phyloP scores from a whole-genome alignment of 352 stramenopile species.

The Globisporangium parvum region DNA sequence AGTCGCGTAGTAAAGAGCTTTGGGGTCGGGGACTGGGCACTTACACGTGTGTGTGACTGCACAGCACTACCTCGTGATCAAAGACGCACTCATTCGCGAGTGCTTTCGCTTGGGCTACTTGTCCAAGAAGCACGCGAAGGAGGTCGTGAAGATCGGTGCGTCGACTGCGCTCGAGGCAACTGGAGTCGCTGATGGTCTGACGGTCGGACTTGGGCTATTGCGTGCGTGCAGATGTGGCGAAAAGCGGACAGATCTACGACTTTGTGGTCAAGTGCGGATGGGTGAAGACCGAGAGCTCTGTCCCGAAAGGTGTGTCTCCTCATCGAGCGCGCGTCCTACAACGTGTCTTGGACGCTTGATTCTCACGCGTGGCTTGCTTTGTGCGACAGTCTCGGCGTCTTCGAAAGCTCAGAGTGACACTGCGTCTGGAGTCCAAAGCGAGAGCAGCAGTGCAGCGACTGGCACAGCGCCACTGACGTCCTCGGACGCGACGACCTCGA shows the following conservation, averaged over 20 bases:
- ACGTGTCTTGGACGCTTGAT: too few relatives aligned
- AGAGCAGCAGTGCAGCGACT: not conserved
- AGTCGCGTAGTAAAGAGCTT: not conserved
- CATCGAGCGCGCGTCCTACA: too few relatives aligned
- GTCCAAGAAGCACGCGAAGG: slow-evolving; percentile 68
- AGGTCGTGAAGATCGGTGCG: slow-evolving; percentile 90
- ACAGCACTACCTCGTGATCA: slow-evolving; percentile 93
- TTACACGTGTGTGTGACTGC: slow-evolving; percentile 1
- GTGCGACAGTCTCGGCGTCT: not conserved
- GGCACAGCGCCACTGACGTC: not conserved
- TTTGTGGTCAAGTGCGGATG: slow-evolving; percentile 89
- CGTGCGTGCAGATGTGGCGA: slow-evolving; percentile 65
- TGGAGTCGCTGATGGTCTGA: slow-evolving; percentile 7
- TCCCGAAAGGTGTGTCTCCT: slow-evolving; percentile 29
- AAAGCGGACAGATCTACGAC: slow-evolving; percentile 84
- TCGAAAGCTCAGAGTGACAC: too few relatives aligned
- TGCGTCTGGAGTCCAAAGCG: not conserved
- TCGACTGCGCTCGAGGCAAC: not conserved
- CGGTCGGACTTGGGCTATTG: slow-evolving; percentile 18
- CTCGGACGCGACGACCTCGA: not conserved
- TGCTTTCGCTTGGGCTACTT: slow-evolving; percentile 72
- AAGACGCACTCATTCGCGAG: slow-evolving; percentile 91
- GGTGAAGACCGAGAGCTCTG: slow-evolving; percentile 60
- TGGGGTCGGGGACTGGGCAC: too few relatives aligned
- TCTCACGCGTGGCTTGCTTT: not conserved